Conservation (phyloP, 305 asterid species). For the Solanum hybrid region DNA sequence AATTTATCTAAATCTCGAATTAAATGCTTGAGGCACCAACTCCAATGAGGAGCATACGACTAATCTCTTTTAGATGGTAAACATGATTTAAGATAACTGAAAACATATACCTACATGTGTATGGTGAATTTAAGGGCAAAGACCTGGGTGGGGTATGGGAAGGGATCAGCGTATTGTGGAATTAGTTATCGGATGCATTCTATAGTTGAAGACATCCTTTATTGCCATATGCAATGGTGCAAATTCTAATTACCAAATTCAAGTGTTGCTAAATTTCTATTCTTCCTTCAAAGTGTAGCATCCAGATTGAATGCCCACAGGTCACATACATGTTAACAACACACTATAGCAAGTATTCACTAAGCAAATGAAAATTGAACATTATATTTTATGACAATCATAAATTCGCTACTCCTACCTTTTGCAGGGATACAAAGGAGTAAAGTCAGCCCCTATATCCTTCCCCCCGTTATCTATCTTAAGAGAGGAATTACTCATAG, state of each 20-base stretch:
- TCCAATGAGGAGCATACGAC: neutral
- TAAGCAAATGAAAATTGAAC: neutral
- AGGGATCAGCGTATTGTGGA: neutral
- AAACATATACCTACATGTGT: neutral
- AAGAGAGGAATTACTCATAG: neutral
- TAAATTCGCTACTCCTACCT: neutral
- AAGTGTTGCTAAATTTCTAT: neutral
- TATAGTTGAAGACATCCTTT: neutral
- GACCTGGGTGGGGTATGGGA: neutral
- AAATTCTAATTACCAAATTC: neutral
- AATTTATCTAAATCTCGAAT: neutral
- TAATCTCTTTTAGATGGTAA: neutral
- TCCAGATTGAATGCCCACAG: neutral
- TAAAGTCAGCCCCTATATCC: neutral
- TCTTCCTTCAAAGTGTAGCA: neutral
- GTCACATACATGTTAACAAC: neutral
- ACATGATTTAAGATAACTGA: neutral
- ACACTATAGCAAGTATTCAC: neutral
- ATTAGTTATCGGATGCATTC: neutral
- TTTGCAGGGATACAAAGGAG: neutral
- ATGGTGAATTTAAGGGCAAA: neutral
- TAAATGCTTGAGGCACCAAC: neutral
- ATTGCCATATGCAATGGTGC: neutral
- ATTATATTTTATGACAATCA: neutral
- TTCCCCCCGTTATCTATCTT: neutral